These are phyloP conservation scores for Medicago ruthenica DNA, from an alignment of 306 rosid genomes.

Conservation along the genomic window DNA sequence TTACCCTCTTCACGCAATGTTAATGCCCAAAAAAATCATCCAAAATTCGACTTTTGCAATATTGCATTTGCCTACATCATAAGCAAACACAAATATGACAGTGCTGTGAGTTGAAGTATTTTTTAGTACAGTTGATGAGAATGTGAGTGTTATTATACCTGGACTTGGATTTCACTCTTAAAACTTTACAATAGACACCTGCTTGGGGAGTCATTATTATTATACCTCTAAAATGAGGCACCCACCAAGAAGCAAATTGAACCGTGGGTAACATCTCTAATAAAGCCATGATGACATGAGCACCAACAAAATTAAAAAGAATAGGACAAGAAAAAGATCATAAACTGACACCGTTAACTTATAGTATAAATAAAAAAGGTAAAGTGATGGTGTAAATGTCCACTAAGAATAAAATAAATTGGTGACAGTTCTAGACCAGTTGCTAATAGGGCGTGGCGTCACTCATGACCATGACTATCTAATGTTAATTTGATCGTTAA, in stretches of 20 bases:
- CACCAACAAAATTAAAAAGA: not conserved
- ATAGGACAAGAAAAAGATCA: not conserved
- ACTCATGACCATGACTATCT: slow-evolving; percentile 30
- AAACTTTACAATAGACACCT: not conserved
- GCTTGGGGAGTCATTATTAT: too few relatives aligned
- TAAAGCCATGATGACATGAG: not conserved
- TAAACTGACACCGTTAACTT: slow-evolving; percentile 19
- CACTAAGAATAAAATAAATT: not conserved
- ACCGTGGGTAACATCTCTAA: not conserved
- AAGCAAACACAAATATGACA: too few relatives aligned
- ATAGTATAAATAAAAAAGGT: not conserved
- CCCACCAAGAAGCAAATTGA: slow-evolving; percentile 11
- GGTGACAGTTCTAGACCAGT: not conserved
- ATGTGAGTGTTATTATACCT: too few relatives aligned
- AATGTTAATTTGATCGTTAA: slow-evolving; percentile 17
- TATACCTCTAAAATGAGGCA: not conserved
- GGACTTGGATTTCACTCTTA: not conserved
- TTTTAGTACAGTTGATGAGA: too few relatives aligned
- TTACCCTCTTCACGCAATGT: too few relatives aligned
- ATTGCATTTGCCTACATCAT: too few relatives aligned
- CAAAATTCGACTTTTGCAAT: too few relatives aligned
- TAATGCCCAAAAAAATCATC: too few relatives aligned
- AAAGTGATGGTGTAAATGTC: not conserved
- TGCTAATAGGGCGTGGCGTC: not conserved
- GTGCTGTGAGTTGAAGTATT: too few relatives aligned